phyloP scores from a whole-genome alignment of 2,329 filamentous ascomycete species.

The Orbilia ellipsospora region DNA sequence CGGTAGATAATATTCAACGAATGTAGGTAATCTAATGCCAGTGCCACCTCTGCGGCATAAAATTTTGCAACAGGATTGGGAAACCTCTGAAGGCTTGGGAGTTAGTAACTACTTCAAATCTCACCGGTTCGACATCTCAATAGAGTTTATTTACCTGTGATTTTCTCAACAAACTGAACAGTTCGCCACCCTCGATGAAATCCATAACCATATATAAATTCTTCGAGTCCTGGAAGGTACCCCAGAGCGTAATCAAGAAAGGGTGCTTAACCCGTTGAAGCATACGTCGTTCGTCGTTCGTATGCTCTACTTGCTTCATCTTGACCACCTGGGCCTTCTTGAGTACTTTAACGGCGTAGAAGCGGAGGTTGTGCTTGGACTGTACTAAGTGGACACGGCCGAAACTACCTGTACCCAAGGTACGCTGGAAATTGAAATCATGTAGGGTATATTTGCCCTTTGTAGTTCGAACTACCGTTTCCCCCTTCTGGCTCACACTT shows the following conservation, averaged over 20 bases:
- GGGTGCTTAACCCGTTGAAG: conserved; percentile 96
- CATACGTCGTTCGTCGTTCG: conserved; percentile 97
- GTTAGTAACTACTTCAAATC: conserved; percentile 14
- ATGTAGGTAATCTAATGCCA: conserved; percentile 95
- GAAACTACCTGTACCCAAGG: conserved; percentile 95
- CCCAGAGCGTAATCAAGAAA: conserved; percentile 97
- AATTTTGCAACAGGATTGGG: conserved; percentile 99
- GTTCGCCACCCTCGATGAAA: conserved; percentile 97
- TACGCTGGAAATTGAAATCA: conserved; percentile 90
- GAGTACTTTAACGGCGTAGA: conserved; percentile 97
- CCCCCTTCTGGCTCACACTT: conserved; percentile 58
- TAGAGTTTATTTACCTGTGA: conserved; percentile 73
- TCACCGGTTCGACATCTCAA: neutral
- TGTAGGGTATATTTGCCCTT: conserved; percentile 96
- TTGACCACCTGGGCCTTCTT: conserved; percentile 99
- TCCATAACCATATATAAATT: conserved; percentile 99
- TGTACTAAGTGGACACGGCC: conserved; percentile 96
- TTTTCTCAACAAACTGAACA: conserved; percentile 94
- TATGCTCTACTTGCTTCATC: conserved; percentile 99
- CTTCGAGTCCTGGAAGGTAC: conserved; percentile 93
- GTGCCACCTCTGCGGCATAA: conserved; percentile 95
- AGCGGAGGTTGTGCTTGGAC: conserved; percentile 96
- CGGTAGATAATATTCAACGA: conserved; percentile 96
- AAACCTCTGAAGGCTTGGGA: conserved; percentile 76
- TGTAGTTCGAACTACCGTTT: conserved; percentile 72